Conservation (phyloP, 169 alveolate species). For the Plasmodium adleri region DNA sequence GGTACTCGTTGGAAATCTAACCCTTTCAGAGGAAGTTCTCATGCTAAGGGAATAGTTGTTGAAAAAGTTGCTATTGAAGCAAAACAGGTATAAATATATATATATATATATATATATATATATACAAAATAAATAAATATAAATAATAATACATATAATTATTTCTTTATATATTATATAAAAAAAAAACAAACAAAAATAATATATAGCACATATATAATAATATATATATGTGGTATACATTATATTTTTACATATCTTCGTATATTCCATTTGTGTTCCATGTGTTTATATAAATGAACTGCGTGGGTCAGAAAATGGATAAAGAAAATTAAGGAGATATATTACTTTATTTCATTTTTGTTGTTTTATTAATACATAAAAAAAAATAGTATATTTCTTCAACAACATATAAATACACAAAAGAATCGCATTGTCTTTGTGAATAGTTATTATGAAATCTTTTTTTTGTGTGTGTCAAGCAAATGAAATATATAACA, state of each 20-base stretch:
- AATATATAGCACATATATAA: neutral
- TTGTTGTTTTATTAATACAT: conserved; percentile 36
- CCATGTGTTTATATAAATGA: conserved; percentile 26
- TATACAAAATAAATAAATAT: neutral
- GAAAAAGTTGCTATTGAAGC: conserved; percentile 99
- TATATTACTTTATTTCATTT: neutral
- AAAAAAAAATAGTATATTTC: conserved; percentile 28
- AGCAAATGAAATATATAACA: neutral
- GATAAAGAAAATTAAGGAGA: conserved; percentile 41
- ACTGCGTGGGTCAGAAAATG: conserved; percentile 72
- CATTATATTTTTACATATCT: neutral
- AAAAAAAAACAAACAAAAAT: too few relatives aligned
- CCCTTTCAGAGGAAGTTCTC: conserved; percentile 99
- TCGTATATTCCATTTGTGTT: conserved; percentile 62
- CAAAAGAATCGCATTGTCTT: neutral
- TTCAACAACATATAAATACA: conserved; percentile 1
- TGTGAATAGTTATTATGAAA: neutral
- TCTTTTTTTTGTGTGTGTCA: neutral
- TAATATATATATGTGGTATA: neutral
- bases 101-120: neutral
- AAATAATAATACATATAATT: neutral
- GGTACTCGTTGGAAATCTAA: conserved; percentile 97
- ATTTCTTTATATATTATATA: neutral
- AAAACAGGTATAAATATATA: conserved; percentile 92
- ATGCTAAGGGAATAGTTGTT: conserved; percentile 99